A percentile compares a stretch with the other conserved stretches of the same genome.
Conservation (phyloP, 2,329 filamentous ascomycete species). For the Nannizziopsis barbatae region DNA sequence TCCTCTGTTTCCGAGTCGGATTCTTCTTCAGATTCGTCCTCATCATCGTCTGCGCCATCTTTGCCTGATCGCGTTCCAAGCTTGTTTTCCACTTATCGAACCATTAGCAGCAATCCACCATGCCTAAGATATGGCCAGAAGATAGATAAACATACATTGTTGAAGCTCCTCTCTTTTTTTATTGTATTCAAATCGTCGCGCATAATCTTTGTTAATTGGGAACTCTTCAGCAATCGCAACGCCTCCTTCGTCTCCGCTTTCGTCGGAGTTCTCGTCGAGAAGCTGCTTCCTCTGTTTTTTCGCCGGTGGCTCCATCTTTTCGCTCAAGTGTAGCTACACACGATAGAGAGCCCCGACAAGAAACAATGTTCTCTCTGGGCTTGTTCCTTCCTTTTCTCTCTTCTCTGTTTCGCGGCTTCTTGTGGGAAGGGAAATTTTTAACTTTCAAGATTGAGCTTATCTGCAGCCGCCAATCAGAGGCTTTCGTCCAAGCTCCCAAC, state of each 20-base stretch:
- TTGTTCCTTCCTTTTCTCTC: background rate
- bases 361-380: background rate
- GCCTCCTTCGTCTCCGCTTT: conserved; percentile 32
- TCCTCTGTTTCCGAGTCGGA: conserved; percentile 70
- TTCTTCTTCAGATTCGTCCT: conserved; percentile 48
- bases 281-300: conserved; percentile 34
- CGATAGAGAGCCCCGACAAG: too few species aligned
- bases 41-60: conserved; percentile 26
- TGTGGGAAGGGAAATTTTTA: conserved; percentile 5
- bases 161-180: conserved; percentile 88
- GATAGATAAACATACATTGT: conserved; percentile 24
- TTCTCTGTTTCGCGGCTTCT: background rate
- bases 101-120: background rate
- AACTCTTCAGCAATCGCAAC: conserved; percentile 36
- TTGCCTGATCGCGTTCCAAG: conserved; percentile 42
- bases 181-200: conserved; percentile 84
- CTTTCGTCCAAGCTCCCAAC: background rate
- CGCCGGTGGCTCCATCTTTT: conserved; percentile 32
- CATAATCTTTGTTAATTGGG: conserved; percentile 84
- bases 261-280: conserved; percentile 31
- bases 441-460: conserved; percentile 5
- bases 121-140: too few species aligned
- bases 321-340: too few species aligned
- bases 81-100: conserved; percentile 69
- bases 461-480: background rate